Conservation (phyloP, 495 filamentous ascomycete species). For the Peziza echinospora region DNA sequence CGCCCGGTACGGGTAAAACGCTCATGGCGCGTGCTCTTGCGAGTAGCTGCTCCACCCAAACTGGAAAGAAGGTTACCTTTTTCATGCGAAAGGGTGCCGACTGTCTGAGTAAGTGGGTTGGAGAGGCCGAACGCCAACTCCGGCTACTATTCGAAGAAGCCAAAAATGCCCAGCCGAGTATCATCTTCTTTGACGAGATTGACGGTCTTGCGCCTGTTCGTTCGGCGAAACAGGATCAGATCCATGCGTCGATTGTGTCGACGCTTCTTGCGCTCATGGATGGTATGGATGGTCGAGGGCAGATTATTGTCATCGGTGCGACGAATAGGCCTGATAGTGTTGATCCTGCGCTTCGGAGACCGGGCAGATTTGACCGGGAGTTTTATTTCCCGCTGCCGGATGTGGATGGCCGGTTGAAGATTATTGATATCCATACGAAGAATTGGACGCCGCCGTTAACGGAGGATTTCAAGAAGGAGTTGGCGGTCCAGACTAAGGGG, state of each 20-base stretch:
- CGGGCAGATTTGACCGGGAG: slow-evolving; percentile 87
- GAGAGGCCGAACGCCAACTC: slow-evolving; percentile 87
- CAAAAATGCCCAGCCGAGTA: slow-evolving; percentile 81
- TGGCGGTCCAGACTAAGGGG: slow-evolving; percentile 78
- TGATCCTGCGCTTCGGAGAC: slow-evolving; percentile 80
- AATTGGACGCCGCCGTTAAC: slow-evolving; percentile 69
- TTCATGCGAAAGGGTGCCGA: slow-evolving; percentile 99
- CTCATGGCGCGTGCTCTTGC: slow-evolving; percentile 78
- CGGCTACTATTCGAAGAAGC: slow-evolving; percentile 90
- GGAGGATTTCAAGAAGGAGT: slow-evolving; percentile 51
- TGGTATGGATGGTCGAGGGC: slow-evolving; percentile 94
- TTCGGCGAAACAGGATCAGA: slow-evolving; percentile 95
- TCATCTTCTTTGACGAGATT: slow-evolving; percentile 99
- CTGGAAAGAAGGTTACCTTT: slow-evolving; percentile 84
- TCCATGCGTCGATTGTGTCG: slow-evolving; percentile 92
- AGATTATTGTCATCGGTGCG: slow-evolving; percentile 94
- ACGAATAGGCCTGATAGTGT: slow-evolving; percentile 96
- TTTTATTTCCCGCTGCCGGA: slow-evolving; percentile 93
- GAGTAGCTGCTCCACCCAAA: slow-evolving; percentile 29
- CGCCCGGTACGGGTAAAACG: slow-evolving; percentile 94
- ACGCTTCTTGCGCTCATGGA: slow-evolving; percentile 93
- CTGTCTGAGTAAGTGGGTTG: slow-evolving; percentile 95
- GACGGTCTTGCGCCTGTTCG: slow-evolving; percentile 88
- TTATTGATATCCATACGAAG: slow-evolving; percentile 88
- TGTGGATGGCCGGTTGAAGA: slow-evolving; percentile 50